Evolutionary conservation across 208 protist species (phyloP).

Genomic region (Acanthamoeba healyi): DNA sequence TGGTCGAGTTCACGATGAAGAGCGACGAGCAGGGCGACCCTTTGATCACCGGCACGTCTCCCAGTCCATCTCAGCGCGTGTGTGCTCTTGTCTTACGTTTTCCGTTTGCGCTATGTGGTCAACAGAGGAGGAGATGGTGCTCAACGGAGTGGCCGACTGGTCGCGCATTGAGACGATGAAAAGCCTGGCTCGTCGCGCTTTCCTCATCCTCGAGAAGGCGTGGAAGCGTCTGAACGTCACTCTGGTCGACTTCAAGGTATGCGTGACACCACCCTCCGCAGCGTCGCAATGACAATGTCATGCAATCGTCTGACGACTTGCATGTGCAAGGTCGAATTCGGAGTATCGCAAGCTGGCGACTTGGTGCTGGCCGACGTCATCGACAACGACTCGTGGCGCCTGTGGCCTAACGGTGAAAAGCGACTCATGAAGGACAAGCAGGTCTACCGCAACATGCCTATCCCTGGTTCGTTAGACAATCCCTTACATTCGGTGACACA

Average conservation of each 20-base stretch:
- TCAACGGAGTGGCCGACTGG: slow-evolving; percentile 70
- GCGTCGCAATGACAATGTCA: background rate
- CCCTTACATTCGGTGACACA: background rate
- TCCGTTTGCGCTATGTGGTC: background rate
- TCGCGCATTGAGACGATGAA: slow-evolving; percentile 55
- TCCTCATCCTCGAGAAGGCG: slow-evolving; percentile 81
- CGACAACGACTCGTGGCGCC: slow-evolving; percentile 84
- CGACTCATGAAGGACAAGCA: slow-evolving; percentile 57
- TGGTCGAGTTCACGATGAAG: slow-evolving; percentile 69
- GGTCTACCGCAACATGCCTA: slow-evolving; percentile 63
- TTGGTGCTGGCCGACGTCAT: slow-evolving; percentile 82
- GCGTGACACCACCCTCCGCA: no score
- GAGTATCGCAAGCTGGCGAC: slow-evolving; percentile 67
- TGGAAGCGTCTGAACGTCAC: slow-evolving; percentile 78
- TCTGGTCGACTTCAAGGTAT: slow-evolving; percentile 81
- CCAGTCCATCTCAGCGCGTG: background rate
- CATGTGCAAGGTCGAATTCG: slow-evolving; percentile 80
- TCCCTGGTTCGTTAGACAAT: background rate
- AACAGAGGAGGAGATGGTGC: slow-evolving; percentile 77
- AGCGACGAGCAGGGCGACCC: slow-evolving; percentile 63
- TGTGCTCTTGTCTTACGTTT: background rate
- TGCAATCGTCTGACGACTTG: background rate
- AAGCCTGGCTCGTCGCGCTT: slow-evolving; percentile 74
- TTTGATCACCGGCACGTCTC: background rate
- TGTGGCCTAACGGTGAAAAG: slow-evolving; percentile 82